Conservation (phyloP, 2,329 filamentous ascomycete species). For the Botrytis tulipae region DNA sequence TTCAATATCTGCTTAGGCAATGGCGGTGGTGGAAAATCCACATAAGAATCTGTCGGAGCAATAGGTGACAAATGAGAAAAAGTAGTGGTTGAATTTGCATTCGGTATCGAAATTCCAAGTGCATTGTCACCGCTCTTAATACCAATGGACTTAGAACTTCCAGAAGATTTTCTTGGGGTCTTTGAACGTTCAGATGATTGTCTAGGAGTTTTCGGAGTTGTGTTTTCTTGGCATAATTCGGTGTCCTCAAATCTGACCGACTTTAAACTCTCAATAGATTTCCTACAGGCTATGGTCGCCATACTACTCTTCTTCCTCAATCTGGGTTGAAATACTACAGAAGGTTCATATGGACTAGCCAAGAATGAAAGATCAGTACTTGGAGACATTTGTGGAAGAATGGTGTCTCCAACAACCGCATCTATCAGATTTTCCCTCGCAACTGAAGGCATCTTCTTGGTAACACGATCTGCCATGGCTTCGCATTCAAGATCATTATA, state of each 20-base stretch:
- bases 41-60: not conserved
- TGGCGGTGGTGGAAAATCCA: not conserved
- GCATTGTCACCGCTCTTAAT: not conserved
- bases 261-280: constrained; percentile 10
- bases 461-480: not conserved
- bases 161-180: not conserved
- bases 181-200: not conserved
- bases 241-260: constrained; percentile 7
- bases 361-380: constrained; percentile 14
- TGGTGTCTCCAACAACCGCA: not conserved
- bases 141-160: not conserved
- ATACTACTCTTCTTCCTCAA: constrained; percentile 4
- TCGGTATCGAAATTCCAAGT: constrained; percentile 10
- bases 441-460: not conserved
- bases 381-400: not conserved
- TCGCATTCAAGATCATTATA: not conserved
- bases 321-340: not conserved
- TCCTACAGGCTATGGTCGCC: not conserved
- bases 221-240: not conserved
- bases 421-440: no score
- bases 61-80: not conserved
- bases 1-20: not conserved
- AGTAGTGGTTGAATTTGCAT: not conserved
- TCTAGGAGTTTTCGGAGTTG: not conserved
- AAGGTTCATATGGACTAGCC: constrained; percentile 11